Evolutionary conservation across 169 alveolate species (phyloP).

Genomic region (Cryptosporidium bovis): DNA sequence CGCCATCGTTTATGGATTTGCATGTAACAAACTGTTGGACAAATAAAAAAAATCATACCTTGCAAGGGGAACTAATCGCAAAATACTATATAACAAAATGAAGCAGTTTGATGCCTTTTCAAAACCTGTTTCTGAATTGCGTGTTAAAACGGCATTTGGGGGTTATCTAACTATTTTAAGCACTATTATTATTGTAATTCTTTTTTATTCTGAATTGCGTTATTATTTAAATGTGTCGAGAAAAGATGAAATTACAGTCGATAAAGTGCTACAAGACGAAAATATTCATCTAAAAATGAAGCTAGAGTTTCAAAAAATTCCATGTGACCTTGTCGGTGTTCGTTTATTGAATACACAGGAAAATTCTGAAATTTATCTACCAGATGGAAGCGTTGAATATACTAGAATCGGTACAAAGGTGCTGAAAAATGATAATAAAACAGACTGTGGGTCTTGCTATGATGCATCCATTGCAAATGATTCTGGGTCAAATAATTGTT

Average conservation of each 20-base stretch:
- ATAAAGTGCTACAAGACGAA: constrained; percentile 16
- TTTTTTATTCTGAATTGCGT: constrained; percentile 63
- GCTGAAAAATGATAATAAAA: neutral
- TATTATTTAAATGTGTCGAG: constrained; percentile 48
- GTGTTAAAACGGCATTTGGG: constrained; percentile 73
- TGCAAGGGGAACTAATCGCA: neutral
- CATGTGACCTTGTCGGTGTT: constrained; percentile 57
- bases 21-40: constrained; percentile 3
- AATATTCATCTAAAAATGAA: constrained; percentile 38
- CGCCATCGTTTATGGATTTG: constrained; percentile 18
- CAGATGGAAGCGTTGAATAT: constrained; percentile 35
- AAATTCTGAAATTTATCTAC: constrained; percentile 34
- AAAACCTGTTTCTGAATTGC: constrained; percentile 66
- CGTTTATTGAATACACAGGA: constrained; percentile 49
- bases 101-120: constrained; percentile 73
- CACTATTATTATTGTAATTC: constrained; percentile 21
- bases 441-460: constrained; percentile 48
- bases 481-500: constrained; percentile 17
- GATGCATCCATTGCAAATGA: constrained; percentile 23
- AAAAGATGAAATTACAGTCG: constrained; percentile 70
- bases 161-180: constrained; percentile 65
- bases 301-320: constrained; percentile 63
- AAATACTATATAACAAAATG: constrained; percentile 21
- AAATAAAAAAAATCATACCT: neutral
- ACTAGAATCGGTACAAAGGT: constrained; percentile 3